These are phyloP conservation scores for Podila epigama DNA, from an alignment of 192 early-diverging fungal species.

Conservation along the genomic window DNA sequence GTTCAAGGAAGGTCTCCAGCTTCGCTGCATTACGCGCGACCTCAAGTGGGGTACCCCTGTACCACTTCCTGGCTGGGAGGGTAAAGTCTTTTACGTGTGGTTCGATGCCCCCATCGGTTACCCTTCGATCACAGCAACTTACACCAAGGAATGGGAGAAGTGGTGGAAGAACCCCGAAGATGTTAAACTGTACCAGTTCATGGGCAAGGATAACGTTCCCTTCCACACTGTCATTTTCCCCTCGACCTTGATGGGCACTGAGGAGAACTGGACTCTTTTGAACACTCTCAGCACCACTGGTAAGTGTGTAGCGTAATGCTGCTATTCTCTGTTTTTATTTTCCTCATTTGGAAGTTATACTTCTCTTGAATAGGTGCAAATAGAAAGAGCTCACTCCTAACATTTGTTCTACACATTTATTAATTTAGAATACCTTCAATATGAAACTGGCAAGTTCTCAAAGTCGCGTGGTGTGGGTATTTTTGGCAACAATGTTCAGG, in stretches of 20 bases:
- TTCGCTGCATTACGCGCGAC: constrained; percentile 97
- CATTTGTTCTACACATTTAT: background rate
- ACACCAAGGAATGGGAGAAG: constrained; percentile 92
- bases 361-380: background rate
- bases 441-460: constrained; percentile 96
- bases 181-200: constrained; percentile 98
- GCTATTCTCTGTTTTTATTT: constrained; percentile 7
- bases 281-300: constrained; percentile 93
- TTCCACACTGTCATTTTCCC: constrained; percentile 99
- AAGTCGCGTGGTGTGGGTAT: constrained; percentile 97
- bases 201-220: constrained; percentile 99
- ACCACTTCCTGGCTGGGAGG: constrained; percentile 80
- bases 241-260: constrained; percentile 82
- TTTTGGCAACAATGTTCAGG: constrained; percentile 94
- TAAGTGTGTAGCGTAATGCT: constrained; percentile 30
- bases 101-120: constrained; percentile 99
- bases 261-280: constrained; percentile 90
- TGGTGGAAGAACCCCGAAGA: constrained; percentile 99
- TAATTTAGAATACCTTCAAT: constrained; percentile 90
- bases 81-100: constrained; percentile 99
- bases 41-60: constrained; percentile 98
- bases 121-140: constrained; percentile 96
- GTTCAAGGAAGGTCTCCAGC: constrained; percentile 90
- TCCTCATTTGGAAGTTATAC: background rate
- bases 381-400: background rate